Conservation (phyloP, 1,139 yeast genomes). For the Arxiozyma telluris region DNA sequence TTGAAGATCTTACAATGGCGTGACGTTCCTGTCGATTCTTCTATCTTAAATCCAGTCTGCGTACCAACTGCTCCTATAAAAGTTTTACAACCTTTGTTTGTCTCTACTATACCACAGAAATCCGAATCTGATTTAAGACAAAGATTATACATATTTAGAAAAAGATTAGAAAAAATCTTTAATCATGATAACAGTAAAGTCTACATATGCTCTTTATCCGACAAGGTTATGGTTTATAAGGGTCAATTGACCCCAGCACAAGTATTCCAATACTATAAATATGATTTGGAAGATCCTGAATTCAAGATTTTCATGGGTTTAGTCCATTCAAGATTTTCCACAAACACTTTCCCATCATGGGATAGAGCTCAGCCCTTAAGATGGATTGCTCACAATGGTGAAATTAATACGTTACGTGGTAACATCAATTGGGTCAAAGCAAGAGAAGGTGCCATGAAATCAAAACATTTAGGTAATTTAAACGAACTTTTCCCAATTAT, state of each 20-base stretch:
- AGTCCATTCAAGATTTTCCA: slow-evolving; percentile 94
- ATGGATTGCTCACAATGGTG: slow-evolving; percentile 98
- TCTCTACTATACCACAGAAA: slow-evolving; percentile 45
- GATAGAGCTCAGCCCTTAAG: slow-evolving; percentile 98
- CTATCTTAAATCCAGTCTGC: slow-evolving; percentile 92
- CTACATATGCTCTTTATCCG: slow-evolving; percentile 82
- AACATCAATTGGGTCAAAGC: slow-evolving; percentile 99
- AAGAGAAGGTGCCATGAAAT: slow-evolving; percentile 92
- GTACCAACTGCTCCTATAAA: slow-evolving; percentile 80
- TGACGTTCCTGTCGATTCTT: slow-evolving; percentile 87
- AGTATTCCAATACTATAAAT: slow-evolving; percentile 90
- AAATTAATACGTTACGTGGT: slow-evolving; percentile 92
- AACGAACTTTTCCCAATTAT: slow-evolving; percentile 89
- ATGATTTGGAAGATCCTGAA: slow-evolving; percentile 85
- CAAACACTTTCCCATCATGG: slow-evolving; percentile 98
- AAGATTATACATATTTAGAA: slow-evolving; percentile 4
- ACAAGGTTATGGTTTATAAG: slow-evolving; percentile 87
- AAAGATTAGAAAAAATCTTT: slow-evolving; percentile 1
- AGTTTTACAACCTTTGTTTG: slow-evolving; percentile 81
- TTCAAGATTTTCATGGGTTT: slow-evolving; percentile 93
- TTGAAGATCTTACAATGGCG: slow-evolving; percentile 91
- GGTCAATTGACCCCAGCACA: slow-evolving; percentile 97
- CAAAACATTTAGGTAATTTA: slow-evolving; percentile 81
- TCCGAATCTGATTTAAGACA: background rate
- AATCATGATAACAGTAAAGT: slow-evolving; percentile 55